Evolutionary conservation across 768 basidiomycete genomes (phyloP), one percentile per base, ranked within the genome.

Genomic region (Rubroboletus pulcherrimus): DNA sequence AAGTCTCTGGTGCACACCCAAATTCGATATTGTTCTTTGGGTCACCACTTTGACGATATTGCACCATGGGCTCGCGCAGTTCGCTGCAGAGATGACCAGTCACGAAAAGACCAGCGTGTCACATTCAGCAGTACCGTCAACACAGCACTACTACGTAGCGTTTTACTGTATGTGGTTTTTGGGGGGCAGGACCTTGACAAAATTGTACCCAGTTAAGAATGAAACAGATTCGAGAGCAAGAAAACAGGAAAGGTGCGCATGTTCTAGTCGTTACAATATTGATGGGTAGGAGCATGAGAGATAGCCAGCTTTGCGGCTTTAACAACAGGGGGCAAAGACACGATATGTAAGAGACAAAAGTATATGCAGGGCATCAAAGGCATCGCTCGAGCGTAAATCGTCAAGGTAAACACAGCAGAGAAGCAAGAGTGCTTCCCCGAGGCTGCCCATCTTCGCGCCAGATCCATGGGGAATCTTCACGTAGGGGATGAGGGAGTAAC

Each of bases 191-290:
- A 57, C 55, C 52, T 67, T 66, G 64, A 66, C 63, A 70, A 57
- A 59, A 64, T 65, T 57, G 60, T 67, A 71, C 66, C 67, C 62
- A 51, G 68, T 61, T 65, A 56, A 65, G 62, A 62, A 56, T 45
- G 57, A 67, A 70, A 67, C 70, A 54, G 63, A 67, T 64, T 68
- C 62, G 70, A 67, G 73, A 69, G 65, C 62, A 65, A 69, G 65
- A 73, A 61, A 54, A 56, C 68, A 52, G 71, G 64, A 68, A 67
- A 73, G 67, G 72, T 70, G 72, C 72, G 81, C 80, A 83, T 85
- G 78, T 60, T 86, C 83, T 87, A 85, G 80, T 84, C 81, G 79
- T 85, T 87, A 86, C 85, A 84, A 70, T 31, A 50, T 19, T 65
- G 62, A 60, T 51, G 56, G 67, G 54, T 38, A 29, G 53, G 49